phyloP scores from a whole-genome alignment of 768 basidiomycete species.

The Kwoniella pini region DNA sequence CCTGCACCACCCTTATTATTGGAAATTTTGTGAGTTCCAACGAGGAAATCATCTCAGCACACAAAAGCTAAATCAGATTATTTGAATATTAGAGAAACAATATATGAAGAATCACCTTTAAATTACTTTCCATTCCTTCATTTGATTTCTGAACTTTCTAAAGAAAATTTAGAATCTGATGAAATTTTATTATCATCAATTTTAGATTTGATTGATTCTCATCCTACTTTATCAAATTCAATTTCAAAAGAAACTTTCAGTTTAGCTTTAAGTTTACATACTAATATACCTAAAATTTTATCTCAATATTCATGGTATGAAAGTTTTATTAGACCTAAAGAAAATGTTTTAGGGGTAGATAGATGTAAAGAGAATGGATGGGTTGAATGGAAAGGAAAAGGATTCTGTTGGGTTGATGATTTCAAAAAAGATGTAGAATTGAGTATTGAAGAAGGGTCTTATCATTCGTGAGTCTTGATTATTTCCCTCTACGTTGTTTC shows the following conservation, averaged over 20 bases:
- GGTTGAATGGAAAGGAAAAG: slow-evolving; percentile 53
- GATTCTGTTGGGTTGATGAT: slow-evolving; percentile 43
- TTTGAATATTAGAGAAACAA: slow-evolving; percentile 61
- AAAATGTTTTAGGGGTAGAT: slow-evolving; percentile 25
- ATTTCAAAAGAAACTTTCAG: slow-evolving; percentile 63
- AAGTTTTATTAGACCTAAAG: slow-evolving; percentile 23
- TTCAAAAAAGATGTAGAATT: slow-evolving; percentile 48
- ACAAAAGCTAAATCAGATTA: not conserved
- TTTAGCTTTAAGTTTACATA: slow-evolving; percentile 74
- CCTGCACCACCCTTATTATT: slow-evolving; percentile 64
- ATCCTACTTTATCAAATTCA: slow-evolving; percentile 60
- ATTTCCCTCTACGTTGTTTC: no score
- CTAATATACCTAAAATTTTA: slow-evolving; percentile 75
- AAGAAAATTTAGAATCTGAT: slow-evolving; percentile 41
- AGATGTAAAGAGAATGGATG: slow-evolving; percentile 41
- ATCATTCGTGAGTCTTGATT: slow-evolving; percentile 23
- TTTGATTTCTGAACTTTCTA: slow-evolving; percentile 60
- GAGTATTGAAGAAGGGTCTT: slow-evolving; percentile 37
- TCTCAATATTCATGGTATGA: slow-evolving; percentile 78
- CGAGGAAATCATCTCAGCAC: no score
- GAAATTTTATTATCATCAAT: slow-evolving; percentile 53
- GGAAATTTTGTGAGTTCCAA: slow-evolving; percentile 70
- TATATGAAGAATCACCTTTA: slow-evolving; percentile 69
- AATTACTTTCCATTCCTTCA: slow-evolving; percentile 77
- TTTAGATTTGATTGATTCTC: slow-evolving; percentile 26